These are phyloP conservation scores for Spathaspora arborariae DNA, from an alignment of 805 yeast genomes.

Conservation along the genomic window DNA sequence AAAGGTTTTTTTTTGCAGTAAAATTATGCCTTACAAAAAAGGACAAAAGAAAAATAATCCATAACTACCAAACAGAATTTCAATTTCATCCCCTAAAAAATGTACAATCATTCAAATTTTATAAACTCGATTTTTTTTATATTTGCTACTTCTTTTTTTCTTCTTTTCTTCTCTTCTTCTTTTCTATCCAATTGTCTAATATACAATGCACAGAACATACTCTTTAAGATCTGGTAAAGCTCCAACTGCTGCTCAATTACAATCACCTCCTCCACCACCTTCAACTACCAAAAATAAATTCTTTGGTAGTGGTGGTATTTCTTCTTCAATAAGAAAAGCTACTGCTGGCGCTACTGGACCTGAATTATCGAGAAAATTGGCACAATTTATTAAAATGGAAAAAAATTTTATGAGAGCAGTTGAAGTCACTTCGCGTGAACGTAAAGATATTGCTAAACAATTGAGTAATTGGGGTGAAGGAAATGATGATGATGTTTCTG, in stretches of 20 bases:
- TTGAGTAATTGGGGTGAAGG: conserved; percentile 84
- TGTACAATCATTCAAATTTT: not conserved
- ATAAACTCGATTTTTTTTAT: too few relatives aligned
- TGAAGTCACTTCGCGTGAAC: conserved; percentile 72
- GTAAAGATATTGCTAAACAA: conserved; percentile 80
- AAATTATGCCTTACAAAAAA: not conserved
- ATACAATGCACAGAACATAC: conserved; percentile 94
- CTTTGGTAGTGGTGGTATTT: conserved; percentile 77
- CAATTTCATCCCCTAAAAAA: not conserved
- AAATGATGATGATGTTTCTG: conserved; percentile 81
- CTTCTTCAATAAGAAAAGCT: conserved; percentile 60
- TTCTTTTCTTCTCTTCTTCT: not conserved
- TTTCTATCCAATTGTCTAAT: not conserved
- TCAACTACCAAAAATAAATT: conserved; percentile 85
- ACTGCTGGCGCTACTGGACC: conserved; percentile 82
- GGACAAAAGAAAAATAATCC: not conserved
- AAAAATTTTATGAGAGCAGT: conserved; percentile 76
- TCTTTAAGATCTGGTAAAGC: conserved; percentile 93
- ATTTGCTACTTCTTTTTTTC: conserved; percentile 1
- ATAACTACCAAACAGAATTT: not conserved
- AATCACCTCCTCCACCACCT: conserved; percentile 93
- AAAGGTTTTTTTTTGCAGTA: not conserved
- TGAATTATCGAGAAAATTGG: conserved; percentile 69
- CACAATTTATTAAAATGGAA: conserved; percentile 75
- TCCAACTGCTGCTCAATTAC: conserved; percentile 95